Evolutionary conservation across 208 protist genomes (phyloP), one percentile per base, ranked within the genome.

Genomic region (Trichomonas gallinae): DNA sequence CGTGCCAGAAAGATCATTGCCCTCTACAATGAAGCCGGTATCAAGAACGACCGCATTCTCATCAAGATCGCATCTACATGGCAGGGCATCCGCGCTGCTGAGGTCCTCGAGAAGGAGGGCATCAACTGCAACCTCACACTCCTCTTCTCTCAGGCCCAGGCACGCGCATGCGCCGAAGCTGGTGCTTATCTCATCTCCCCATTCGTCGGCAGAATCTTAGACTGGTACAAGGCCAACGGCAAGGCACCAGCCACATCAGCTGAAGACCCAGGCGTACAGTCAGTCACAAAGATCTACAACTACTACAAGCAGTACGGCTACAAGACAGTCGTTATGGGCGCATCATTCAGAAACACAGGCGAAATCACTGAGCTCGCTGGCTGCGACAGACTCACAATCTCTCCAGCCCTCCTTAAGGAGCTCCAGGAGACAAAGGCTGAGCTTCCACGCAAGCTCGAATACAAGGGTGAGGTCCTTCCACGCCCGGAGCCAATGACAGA

Each of bases 41-140:
- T 98, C 44, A 26, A 58, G 10, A 63, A 63, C 11, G 36, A 81
- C 21, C 96, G 97, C 48, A 51, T 98, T 34, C 97, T 98, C 10
- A 97, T 98, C 96, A 97, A 97, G 88, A 83, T 97, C 31, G 97
- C 97, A 36, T 89, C 96, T 17, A 98, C 97, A 96, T 98, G 97
- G 97, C 97, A 98, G 83, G 97, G 97, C n/a, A 96, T 97, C 72
- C 46, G 58, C 46, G 97, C 97, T 17, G 96, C 96, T 21, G 40
- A 97, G 26, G 45, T 96, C 85, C 97, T 97, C 34, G 91, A 97
- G 58, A 26, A 44, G 26, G 97, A 98, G 96, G 97, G 96, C 15
- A 98, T 98, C 97, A 51, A 46, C 87, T 97, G 96, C 97, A 98
- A 98, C 96, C 87, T 97, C 58, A 98, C 97, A 23, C 96, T 98